Evolutionary conservation across 73 alveolate species (phyloP), one percentile per base, ranked within the genome.

Genomic region (Durusdinium trenchii): DNA sequence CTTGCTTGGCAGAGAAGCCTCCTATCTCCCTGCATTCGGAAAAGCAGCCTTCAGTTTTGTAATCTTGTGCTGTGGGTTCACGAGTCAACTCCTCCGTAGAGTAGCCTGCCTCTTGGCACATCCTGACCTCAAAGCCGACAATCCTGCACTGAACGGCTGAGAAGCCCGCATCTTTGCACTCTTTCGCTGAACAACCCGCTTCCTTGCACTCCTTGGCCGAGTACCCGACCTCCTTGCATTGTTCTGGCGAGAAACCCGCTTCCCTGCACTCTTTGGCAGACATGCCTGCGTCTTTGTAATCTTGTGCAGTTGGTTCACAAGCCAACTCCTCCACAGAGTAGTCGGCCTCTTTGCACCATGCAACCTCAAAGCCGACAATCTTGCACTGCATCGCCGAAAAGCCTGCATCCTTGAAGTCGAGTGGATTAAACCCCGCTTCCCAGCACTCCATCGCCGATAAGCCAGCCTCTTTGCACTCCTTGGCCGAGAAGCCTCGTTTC

Each of bases 201-300:
- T 20, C 67, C 10, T 10, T 20, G 73, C 93, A 83, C 35, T 83
- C 93, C 35, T 18, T 38, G 46, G 38, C 73, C 47, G 73, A 46
- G 62, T 48, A 83, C 48, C 93, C 92, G 32, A 48, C 73, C 28
- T 36, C 47, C 69, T 82, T 78, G 61, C 89, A 62, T 62, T 62
- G 43, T 20, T 14, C 23, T 5, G 18, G 40, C 9, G 76, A 10
- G 6, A 62, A 12, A 38, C 76, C 76, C 16, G 76, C 18, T 4
- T 35, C 36, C 40, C 16, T 26, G 76, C 18, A 78, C 10, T 10
- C 62, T 43, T 36, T 30, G 9, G 89, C 62, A 20, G 61, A 18
- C 14, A 42, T 42, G 89, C 89, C 89, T 47, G 89, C 57, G 7
- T 9, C 12, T 42, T 42, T 78, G 50, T 61, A 78, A 42, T 20